Percentiles rank a stretch among this genome's conserved stretches.
Conservation (phyloP, 768 basidiomycete species). For the Gelatoporia subvermispora region DNA sequence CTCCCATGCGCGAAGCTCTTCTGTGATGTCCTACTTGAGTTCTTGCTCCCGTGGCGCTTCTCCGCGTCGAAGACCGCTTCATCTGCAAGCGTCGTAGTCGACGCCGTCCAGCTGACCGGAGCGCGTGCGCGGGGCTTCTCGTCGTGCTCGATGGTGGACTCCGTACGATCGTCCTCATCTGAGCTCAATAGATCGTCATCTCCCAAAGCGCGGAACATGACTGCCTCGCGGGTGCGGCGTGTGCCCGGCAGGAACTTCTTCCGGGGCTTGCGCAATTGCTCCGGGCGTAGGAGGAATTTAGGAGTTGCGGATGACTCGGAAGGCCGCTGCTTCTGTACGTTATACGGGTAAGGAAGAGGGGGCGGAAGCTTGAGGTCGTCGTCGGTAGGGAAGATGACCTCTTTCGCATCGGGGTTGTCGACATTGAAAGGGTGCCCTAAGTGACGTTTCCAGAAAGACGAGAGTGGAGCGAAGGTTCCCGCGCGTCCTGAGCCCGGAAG, state of each 20-base stretch:
- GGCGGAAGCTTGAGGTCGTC: conserved; percentile 17
- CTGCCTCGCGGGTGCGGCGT: conserved; percentile 40
- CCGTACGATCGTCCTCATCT: conserved; percentile 24
- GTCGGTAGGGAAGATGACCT: conserved; percentile 25
- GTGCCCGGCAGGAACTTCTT: conserved; percentile 7
- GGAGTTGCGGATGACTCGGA: background rate
- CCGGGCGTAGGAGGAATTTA: conserved; percentile 2
- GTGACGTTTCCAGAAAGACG: conserved; percentile 46
- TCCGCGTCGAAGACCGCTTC: background rate
- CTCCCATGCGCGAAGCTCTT: conserved; percentile 3
- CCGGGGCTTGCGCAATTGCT: conserved; percentile 12
- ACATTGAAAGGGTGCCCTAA: conserved; percentile 16
- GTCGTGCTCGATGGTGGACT: no score
- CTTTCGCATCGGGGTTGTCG: conserved; percentile 11
- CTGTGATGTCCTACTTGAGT: background rate
- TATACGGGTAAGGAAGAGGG: conserved; percentile 9
- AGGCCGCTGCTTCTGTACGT: conserved; percentile 16
- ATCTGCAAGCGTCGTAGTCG: conserved; percentile 20
- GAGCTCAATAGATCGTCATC: conserved; percentile 16
- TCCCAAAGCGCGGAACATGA: conserved; percentile 29
- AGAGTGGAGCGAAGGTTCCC: conserved; percentile 51
- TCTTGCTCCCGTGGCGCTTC: background rate
- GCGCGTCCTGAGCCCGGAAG: conserved; percentile 49
- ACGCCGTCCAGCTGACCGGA: conserved; percentile 14
- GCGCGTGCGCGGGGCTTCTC: conserved; percentile 5